Percentiles rank a stretch among this genome's conserved stretches.
These are phyloP conservation scores for Saccharomyces eubayanus DNA, from an alignment of 805 yeast genomes.

Conservation along the genomic window DNA sequence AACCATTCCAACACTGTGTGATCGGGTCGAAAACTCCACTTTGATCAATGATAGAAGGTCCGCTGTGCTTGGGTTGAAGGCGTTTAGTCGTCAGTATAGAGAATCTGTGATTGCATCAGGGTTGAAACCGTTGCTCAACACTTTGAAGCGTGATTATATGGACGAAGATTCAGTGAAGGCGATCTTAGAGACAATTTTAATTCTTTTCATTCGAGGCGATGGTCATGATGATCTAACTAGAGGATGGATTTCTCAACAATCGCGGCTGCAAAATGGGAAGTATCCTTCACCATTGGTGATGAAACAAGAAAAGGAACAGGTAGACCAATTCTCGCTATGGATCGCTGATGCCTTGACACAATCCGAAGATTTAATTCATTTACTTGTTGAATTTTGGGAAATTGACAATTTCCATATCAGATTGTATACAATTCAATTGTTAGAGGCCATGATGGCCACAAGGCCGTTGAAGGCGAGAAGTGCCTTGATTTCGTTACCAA, in stretches of 20 bases:
- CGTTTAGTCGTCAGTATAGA: conserved; percentile 79
- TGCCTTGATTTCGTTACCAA: conserved; percentile 60
- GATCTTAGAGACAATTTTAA: conserved; percentile 73
- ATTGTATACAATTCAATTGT: conserved; percentile 72
- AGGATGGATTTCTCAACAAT: conserved; percentile 66
- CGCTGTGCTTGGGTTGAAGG: conserved; percentile 81
- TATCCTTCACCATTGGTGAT: conserved; percentile 65
- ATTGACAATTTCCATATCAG: conserved; percentile 66
- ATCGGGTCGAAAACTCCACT: conserved; percentile 75
- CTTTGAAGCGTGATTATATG: conserved; percentile 56
- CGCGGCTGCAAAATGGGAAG: conserved; percentile 66
- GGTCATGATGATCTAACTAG: conserved; percentile 55
- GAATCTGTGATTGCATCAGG: conserved; percentile 89
- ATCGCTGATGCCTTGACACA: conserved; percentile 89
- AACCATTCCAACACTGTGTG: conserved; percentile 82
- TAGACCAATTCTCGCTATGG: conserved; percentile 88
- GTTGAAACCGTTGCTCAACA: conserved; percentile 58
- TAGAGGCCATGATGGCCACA: conserved; percentile 74
- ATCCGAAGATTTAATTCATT: conserved; percentile 34
- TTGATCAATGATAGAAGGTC: conserved; percentile 80
- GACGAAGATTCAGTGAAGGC: conserved; percentile 71
- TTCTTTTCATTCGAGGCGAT: conserved; percentile 67
- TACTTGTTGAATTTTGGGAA: conserved; percentile 42
- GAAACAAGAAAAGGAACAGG: conserved; percentile 39
- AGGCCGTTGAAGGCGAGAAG: conserved; percentile 70